A percentile compares a stretch with the other conserved stretches of the same genome.
phyloP scores from a whole-genome alignment of 179 eudicot species.

The Spinacia oleracea region DNA sequence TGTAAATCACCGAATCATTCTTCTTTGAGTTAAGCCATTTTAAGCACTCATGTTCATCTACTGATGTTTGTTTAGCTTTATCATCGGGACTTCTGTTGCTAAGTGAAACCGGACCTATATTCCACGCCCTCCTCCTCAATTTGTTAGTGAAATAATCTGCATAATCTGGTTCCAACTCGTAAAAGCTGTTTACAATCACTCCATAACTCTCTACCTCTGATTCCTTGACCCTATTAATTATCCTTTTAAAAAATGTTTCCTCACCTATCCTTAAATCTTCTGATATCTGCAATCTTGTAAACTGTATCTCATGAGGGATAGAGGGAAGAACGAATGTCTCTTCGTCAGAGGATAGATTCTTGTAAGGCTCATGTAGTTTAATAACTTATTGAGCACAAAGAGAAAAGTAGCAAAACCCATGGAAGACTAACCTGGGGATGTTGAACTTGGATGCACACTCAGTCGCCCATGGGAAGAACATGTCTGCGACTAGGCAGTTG shows the following conservation, averaged over 20 bases:
- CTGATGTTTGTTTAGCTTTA: slow-evolving; percentile 9
- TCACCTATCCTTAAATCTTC: background rate
- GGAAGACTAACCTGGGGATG: slow-evolving; percentile 38
- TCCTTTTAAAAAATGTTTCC: background rate
- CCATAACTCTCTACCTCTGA: slow-evolving; percentile 32
- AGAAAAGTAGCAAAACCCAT: slow-evolving; percentile 31
- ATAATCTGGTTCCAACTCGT: slow-evolving; percentile 46
- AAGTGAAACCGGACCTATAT: slow-evolving; percentile 50
- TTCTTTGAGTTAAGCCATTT: slow-evolving; percentile 41
- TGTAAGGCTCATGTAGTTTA: slow-evolving; percentile 25
- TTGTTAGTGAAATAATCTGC: slow-evolving; percentile 26
- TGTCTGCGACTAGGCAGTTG: slow-evolving; percentile 33
- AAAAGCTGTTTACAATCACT: slow-evolving; percentile 43
- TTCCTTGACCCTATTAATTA: background rate
- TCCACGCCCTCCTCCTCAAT: slow-evolving; percentile 38
- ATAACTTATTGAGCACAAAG: slow-evolving; percentile 21
- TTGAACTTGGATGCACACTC: slow-evolving; percentile 25
- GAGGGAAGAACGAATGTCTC: slow-evolving; percentile 28
- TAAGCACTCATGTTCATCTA: slow-evolving; percentile 33
- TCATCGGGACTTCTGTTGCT: slow-evolving; percentile 27
- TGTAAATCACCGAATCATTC: slow-evolving; percentile 37
- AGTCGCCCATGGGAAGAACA: slow-evolving; percentile 32
- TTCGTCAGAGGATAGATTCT: background rate
- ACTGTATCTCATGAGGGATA: slow-evolving; percentile 27
- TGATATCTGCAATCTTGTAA: slow-evolving; percentile 29